Evolutionary conservation across 2,329 filamentous ascomycete genomes (phyloP).

Genomic region (Didymella arachidicola): DNA sequence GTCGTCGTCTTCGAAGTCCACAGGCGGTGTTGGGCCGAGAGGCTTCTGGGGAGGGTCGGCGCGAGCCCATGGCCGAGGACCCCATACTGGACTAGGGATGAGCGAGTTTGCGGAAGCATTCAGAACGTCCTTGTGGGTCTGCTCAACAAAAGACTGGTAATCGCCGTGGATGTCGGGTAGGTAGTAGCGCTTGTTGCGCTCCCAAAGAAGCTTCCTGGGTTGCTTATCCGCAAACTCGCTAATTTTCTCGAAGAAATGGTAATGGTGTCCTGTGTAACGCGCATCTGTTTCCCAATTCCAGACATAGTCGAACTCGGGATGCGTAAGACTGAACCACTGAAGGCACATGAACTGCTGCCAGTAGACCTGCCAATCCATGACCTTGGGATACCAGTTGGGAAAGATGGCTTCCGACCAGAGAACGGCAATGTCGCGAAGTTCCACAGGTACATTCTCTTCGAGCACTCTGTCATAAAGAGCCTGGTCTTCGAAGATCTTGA

Average conservation of each 20-base stretch:
- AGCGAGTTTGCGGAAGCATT: slow-evolving; percentile 49
- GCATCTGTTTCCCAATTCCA: slow-evolving; percentile 90
- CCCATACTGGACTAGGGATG: slow-evolving; percentile 76
- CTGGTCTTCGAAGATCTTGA: slow-evolving; percentile 66
- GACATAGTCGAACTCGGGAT: slow-evolving; percentile 80
- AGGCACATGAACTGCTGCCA: slow-evolving; percentile 73
- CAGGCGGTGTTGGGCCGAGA: slow-evolving; percentile 77
- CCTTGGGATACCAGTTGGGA: slow-evolving; percentile 58
- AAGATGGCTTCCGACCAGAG: slow-evolving; percentile 72
- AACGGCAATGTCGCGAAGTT: slow-evolving; percentile 74
- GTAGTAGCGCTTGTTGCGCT: slow-evolving; percentile 65
- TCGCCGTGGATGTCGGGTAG: slow-evolving; percentile 61
- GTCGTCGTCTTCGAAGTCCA: slow-evolving; percentile 76
- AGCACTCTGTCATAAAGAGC: slow-evolving; percentile 68
- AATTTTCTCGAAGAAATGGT: slow-evolving; percentile 76
- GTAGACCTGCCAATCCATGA: slow-evolving; percentile 59
- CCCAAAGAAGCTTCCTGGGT: slow-evolving; percentile 66
- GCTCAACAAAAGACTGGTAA: slow-evolving; percentile 56
- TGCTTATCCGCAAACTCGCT: slow-evolving; percentile 61
- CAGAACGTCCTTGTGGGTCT: slow-evolving; percentile 53
- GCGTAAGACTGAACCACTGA: slow-evolving; percentile 77
- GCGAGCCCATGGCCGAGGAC: slow-evolving; percentile 72
- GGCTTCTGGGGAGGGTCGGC: slow-evolving; percentile 71
- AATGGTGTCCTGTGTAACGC: slow-evolving; percentile 80
- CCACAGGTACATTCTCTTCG: slow-evolving; percentile 68